Percentiles rank a stretch among this genome's conserved stretches.
These are phyloP conservation scores for Blastobotrys malaysiensis DNA, from an alignment of 1,139 yeast species.

Conservation along the genomic window DNA sequence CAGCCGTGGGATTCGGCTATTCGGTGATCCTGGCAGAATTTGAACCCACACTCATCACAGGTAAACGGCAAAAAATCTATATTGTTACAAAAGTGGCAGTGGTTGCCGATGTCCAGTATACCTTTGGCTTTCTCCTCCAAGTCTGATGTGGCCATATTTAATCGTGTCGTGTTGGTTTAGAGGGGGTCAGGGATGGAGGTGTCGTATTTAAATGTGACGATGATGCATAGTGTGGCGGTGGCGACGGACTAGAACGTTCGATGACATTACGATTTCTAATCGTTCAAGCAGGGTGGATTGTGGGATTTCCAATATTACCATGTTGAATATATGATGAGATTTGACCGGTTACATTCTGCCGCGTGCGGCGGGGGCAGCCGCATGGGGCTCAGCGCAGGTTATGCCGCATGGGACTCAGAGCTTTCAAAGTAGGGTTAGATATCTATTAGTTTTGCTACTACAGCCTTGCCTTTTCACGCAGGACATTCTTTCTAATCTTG, in stretches of 20 bases:
- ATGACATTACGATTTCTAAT: too few species aligned
- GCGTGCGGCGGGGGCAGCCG: too few species aligned
- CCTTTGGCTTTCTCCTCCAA: constrained; percentile 30
- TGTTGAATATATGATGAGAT: too few species aligned
- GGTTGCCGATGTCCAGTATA: constrained; percentile 49
- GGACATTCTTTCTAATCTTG: constrained; percentile 33
- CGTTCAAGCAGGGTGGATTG: too few species aligned
- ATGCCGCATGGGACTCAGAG: too few species aligned
- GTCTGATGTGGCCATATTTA: not conserved
- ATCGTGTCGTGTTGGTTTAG: not conserved
- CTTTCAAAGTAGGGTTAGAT: too few species aligned
- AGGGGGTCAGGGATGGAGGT: not conserved
- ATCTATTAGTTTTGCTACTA: too few species aligned
- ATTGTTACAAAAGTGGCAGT: constrained; percentile 46
- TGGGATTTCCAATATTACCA: too few species aligned
- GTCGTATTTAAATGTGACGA: not conserved
- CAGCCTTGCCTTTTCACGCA: constrained; percentile 23
- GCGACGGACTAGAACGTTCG: not conserved
- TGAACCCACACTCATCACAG: constrained; percentile 46
- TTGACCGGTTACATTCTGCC: too few species aligned
- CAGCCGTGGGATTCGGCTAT: constrained; percentile 45
- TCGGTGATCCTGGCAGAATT: constrained; percentile 49
- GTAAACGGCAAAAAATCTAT: constrained; percentile 55
- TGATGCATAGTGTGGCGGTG: not conserved
- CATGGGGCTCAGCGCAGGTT: too few species aligned